A percentile compares a stretch with the other conserved stretches of the same genome.
phyloP scores from a whole-genome alignment of 2,329 filamentous ascomycete species.

The Penicillium sp. region DNA sequence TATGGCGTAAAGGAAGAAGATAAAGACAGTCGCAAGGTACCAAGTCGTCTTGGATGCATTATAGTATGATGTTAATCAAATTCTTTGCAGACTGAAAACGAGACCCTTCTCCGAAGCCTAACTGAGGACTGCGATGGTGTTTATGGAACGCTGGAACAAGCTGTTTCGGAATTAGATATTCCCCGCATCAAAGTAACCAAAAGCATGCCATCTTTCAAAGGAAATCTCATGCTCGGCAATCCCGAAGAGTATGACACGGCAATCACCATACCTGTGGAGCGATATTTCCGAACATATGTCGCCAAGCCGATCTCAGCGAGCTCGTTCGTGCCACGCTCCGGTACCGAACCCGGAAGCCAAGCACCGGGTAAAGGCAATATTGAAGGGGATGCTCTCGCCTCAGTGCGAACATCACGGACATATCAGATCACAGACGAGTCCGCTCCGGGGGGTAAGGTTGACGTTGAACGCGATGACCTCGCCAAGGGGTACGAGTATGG shows the following conservation, averaged over 20 bases:
- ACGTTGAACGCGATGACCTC: constrained; percentile 77
- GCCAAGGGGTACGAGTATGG: constrained; percentile 96
- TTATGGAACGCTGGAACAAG: constrained; percentile 83
- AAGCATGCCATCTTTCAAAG: constrained; percentile 76
- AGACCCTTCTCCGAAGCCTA: constrained; percentile 63
- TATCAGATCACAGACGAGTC: constrained; percentile 78
- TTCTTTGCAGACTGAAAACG: constrained; percentile 62
- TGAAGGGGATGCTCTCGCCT: constrained; percentile 53
- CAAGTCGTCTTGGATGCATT: not conserved
- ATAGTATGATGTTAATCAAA: not conserved
- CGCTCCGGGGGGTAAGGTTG: constrained; percentile 73
- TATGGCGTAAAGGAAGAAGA: constrained; percentile 90
- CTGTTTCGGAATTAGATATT: constrained; percentile 72
- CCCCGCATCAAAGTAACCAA: constrained; percentile 74
- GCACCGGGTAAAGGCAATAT: constrained; percentile 14
- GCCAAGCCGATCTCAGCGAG: constrained; percentile 73
- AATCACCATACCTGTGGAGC: constrained; percentile 79
- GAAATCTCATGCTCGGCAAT: constrained; percentile 75
- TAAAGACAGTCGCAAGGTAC: constrained; percentile 69
- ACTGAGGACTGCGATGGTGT: constrained; percentile 67
- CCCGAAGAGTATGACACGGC: constrained; percentile 69
- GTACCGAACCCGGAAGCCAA: constrained; percentile 38
- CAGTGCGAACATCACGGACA: constrained; percentile 71
- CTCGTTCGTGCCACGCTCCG: constrained; percentile 63
- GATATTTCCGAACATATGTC: constrained; percentile 82